Base-by-base conservation (phyloP, 2,329 filamentous ascomycete species). In the Sporothrix globosa region DNA sequence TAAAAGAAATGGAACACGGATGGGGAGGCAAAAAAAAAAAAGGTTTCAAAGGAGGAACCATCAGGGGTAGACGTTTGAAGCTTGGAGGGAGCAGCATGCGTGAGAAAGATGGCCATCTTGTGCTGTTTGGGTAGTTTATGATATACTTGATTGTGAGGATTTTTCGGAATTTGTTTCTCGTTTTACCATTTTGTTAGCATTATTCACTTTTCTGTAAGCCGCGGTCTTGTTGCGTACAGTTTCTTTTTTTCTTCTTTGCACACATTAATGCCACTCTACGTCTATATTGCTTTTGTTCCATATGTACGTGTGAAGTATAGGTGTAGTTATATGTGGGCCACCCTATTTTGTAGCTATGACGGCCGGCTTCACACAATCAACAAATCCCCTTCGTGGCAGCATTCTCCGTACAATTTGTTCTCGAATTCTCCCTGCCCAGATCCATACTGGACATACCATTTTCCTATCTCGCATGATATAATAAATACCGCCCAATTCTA, bases 231-330 rank as follows among this genome's bases (percentile, higher is more conserved):
- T 70, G 41, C 44, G 46, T 44, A 39, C 52, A 30, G 58, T 44
- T 50, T 50, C 11, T 50, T 66, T n/a, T 52, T n/a, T 3, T 2
- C 17, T 70, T n/a, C 30, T n/a, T 44, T 17, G 17, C 24, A 66
- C 61, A 70, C 52, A 66, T 67, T 58, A 56, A 70, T 70, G 69
- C 63, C 53, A 61, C 69, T 61, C 69, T 70, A 53, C 54, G 46
- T 67, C 53, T 68, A 61, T 52, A 53, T 14, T 46, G 30, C 19
- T 60, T 21, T 30, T 27, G 61, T 52, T 11, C 46, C 11, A 10
- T 11, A 41, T 46, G 41, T 48, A 2, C 10, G 58, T 19, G n/a
- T 48, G 27, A 14, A n/a, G 34, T 41, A n/a, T 44, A 21, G 6
- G n/a, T 34, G 4, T 17, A 7, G 10, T 53, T 4, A 5, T 24